phyloP scores from a whole-genome alignment of 75 land plant species.

The Cupressus sempervirens region DNA sequence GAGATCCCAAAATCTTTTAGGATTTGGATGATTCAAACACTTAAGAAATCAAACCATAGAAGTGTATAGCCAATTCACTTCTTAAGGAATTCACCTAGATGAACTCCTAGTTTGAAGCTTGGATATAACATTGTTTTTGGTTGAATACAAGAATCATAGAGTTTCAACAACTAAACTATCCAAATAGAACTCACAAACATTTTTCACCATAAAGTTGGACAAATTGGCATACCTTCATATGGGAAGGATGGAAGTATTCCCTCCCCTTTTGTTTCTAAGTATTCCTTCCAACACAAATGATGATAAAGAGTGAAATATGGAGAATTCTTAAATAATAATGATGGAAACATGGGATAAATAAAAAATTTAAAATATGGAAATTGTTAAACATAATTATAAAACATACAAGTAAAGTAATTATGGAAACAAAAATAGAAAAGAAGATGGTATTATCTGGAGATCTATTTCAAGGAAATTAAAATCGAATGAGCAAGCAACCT shows the following conservation, averaged over 20 bases:
- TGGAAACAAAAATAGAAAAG: too few relatives aligned
- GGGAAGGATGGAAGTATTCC: constrained; percentile 6
- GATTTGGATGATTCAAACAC: neutral
- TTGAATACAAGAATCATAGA: constrained; percentile 5
- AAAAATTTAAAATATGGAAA: too few relatives aligned
- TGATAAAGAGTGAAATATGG: too few relatives aligned
- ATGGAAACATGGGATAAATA: too few relatives aligned
- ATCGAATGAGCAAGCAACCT: too few relatives aligned
- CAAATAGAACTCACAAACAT: neutral
- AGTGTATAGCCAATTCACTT: neutral
- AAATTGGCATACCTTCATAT: neutral
- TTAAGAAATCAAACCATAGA: neutral
- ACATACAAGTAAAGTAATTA: too few relatives aligned
- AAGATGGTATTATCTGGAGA: too few relatives aligned
- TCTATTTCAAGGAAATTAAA: too few relatives aligned
- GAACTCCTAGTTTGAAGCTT: neutral
- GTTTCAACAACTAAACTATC: neutral
- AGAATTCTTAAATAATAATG: too few relatives aligned
- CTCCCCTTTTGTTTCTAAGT: constrained; percentile 5
- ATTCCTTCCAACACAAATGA: too few relatives aligned
- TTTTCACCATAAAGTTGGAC: neutral
- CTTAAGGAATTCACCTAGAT: neutral
- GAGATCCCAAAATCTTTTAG: neutral
- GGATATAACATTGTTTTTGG: neutral
- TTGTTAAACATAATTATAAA: too few relatives aligned